Conservation (phyloP, 257 asterid species). For the Primulina eburnea region DNA sequence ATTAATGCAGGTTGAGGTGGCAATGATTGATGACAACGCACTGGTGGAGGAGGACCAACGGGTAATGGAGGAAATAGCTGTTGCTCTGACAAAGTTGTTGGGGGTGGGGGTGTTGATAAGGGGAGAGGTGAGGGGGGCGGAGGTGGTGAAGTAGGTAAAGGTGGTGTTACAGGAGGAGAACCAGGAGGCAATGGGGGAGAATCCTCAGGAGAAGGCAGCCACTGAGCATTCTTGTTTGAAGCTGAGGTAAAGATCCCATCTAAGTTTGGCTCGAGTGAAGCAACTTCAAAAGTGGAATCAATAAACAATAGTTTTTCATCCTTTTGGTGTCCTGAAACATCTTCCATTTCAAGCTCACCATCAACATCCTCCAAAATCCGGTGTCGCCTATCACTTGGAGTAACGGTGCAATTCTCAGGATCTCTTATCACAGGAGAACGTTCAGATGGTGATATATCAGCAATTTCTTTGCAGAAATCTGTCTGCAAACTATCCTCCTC, state of each 20-base stretch:
- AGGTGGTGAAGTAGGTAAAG: conserved; percentile 79
- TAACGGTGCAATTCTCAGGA: conserved; percentile 46
- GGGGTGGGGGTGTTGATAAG: conserved; percentile 31
- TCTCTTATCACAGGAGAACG: conserved; percentile 47
- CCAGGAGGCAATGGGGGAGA: conserved; percentile 85
- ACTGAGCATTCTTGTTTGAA: conserved; percentile 34
- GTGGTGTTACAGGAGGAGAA: conserved; percentile 87
- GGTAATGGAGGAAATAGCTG: conserved; percentile 50
- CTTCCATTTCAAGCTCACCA: conserved; percentile 99
- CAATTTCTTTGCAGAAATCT: conserved; percentile 38
- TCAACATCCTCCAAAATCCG: conserved; percentile 89
- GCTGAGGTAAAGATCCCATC: conserved; percentile 35
- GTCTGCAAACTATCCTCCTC: conserved; percentile 54
- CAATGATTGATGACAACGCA: conserved; percentile 51
- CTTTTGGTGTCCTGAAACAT: conserved; percentile 75
- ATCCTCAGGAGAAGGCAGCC: conserved; percentile 67
- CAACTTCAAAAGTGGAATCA: conserved; percentile 29
- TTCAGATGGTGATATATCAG: conserved; percentile 44
- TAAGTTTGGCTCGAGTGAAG: conserved; percentile 29
- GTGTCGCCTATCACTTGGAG: conserved; percentile 83
- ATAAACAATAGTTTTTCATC: conserved; percentile 44
- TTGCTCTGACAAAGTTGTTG: conserved; percentile 43
- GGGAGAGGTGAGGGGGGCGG: conserved; percentile 40
- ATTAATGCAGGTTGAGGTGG: conserved; percentile 52
- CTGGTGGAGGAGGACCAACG: conserved; percentile 46